A percentile compares a stretch with the other conserved stretches of the same genome.
Evolutionary conservation across 768 basidiomycete species (phyloP).

Genomic region (Pulveroboletus ravenelii): DNA sequence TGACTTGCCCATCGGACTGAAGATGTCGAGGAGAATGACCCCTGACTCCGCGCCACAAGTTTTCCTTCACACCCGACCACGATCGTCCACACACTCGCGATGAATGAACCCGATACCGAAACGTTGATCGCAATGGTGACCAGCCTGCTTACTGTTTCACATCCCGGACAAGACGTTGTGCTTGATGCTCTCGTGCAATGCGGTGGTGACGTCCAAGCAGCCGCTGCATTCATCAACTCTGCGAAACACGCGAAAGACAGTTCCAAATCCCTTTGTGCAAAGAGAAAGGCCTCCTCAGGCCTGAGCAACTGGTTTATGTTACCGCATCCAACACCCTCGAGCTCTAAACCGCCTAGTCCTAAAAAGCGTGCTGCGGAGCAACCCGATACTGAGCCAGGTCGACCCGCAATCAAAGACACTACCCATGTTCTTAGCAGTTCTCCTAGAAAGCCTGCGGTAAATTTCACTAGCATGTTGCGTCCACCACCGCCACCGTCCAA

Average conservation of each 20-base stretch:
- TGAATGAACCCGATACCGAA: constrained; percentile 52
- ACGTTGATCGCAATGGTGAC: constrained; percentile 61
- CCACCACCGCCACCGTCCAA: constrained; percentile 41
- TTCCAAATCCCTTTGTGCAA: constrained; percentile 18
- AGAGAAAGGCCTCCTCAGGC: constrained; percentile 47
- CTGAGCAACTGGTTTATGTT: constrained; percentile 53
- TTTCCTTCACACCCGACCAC: not conserved
- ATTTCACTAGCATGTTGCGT: constrained; percentile 56
- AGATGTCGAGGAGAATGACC: not conserved
- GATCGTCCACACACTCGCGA: constrained; percentile 2
- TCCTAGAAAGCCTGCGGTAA: constrained; percentile 31
- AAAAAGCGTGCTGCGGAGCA: constrained; percentile 15
- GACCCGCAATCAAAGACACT: constrained; percentile 15
- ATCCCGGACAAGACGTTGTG: constrained; percentile 38
- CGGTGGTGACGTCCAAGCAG: constrained; percentile 52
- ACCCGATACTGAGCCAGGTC: not conserved
- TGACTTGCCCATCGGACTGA: constrained; percentile 9
- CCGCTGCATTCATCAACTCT: constrained; percentile 40
- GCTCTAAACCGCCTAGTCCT: constrained; percentile 16
- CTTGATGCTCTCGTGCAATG: constrained; percentile 55
- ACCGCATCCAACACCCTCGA: constrained; percentile 15
- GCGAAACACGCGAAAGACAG: constrained; percentile 11
- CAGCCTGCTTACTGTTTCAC: constrained; percentile 44
- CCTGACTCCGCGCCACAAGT: no score
- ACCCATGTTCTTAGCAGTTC: constrained; percentile 11